A percentile compares a stretch with the other conserved stretches of the same genome.
Conservation (phyloP, 2,329 filamentous ascomycete species). For the Reticulascus tulasneorum region DNA sequence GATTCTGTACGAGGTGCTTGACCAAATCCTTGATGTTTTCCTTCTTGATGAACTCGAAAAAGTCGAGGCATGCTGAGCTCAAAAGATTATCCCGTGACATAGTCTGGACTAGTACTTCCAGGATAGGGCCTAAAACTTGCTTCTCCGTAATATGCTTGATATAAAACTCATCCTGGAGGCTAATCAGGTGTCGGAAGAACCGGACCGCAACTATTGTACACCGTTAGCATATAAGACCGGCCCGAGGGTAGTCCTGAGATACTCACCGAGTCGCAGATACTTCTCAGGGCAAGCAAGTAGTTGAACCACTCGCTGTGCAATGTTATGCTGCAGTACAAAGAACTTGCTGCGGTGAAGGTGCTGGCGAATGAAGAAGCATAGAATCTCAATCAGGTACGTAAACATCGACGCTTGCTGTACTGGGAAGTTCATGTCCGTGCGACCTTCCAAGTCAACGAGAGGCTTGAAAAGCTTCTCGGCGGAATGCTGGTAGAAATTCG, state of each 20-base stretch:
- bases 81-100: constrained; percentile 91
- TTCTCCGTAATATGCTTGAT: constrained; percentile 79
- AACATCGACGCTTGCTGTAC: constrained; percentile 88
- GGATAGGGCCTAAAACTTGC: constrained; percentile 75
- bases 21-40: constrained; percentile 79
- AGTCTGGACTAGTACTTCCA: constrained; percentile 78
- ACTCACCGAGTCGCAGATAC: constrained; percentile 81
- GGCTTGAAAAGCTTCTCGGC: constrained; percentile 83
- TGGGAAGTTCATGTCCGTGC: constrained; percentile 65
- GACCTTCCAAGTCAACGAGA: constrained; percentile 72
- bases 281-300: constrained; percentile 82
- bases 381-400: constrained; percentile 84
- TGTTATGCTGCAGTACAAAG: constrained; percentile 76
- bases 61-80: constrained; percentile 88
- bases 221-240: constrained; percentile 16
- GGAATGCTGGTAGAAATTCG: constrained; percentile 84
- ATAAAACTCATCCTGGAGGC: constrained; percentile 87
- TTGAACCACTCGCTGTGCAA: constrained; percentile 76
- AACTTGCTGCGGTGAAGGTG: constrained; percentile 83
- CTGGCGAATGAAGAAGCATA: constrained; percentile 90
- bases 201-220: constrained; percentile 69
- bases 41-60: constrained; percentile 86
- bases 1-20: constrained; percentile 78
- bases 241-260: no score
- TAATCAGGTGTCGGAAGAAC: constrained; percentile 85